phyloP scores from a whole-genome alignment of 2,329 filamentous ascomycete genomes.

The Dactylonectria macrodidyma region DNA sequence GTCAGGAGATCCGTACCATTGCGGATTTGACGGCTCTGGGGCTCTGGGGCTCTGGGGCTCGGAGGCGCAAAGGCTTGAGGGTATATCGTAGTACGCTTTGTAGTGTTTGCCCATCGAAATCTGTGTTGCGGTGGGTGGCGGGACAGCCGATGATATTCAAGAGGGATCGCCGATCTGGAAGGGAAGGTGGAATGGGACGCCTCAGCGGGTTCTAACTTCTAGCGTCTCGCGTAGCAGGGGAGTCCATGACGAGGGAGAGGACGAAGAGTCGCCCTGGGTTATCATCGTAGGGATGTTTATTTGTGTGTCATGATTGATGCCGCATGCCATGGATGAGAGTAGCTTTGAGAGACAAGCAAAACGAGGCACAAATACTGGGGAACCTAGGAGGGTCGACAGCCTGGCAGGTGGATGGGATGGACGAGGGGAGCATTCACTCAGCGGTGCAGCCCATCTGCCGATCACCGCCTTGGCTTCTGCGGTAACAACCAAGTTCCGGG shows the following conservation, averaged over 20 bases:
- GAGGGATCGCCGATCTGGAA: slow-evolving; percentile 43
- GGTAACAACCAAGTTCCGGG: slow-evolving; percentile 23
- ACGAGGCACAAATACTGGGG: background rate
- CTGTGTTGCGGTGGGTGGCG: slow-evolving; percentile 26
- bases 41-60: too few relatives aligned
- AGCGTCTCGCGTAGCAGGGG: slow-evolving; percentile 12
- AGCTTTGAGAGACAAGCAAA: background rate
- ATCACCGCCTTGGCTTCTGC: slow-evolving; percentile 32
- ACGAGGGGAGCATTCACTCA: slow-evolving; percentile 4
- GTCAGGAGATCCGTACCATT: slow-evolving; percentile 5
- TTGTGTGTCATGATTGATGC: background rate
- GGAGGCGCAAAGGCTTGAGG: background rate
- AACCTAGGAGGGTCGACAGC: slow-evolving; percentile 1
- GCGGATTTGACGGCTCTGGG: background rate
- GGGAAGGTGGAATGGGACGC: slow-evolving; percentile 29
- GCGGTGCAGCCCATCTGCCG: slow-evolving; percentile 25
- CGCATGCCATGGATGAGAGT: background rate
- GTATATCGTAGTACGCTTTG: slow-evolving; percentile 25
- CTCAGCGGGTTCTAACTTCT: slow-evolving; percentile 27
- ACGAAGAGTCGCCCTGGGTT: slow-evolving; percentile 3
- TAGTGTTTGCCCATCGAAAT: slow-evolving; percentile 33
- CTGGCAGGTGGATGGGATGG: slow-evolving; percentile 15
- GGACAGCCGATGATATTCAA: slow-evolving; percentile 11
- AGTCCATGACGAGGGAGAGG: slow-evolving; percentile 1
- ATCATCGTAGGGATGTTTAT: background rate